Evolutionary conservation across 306 rosid species (phyloP).

Genomic region (Nissolia schottii): DNA sequence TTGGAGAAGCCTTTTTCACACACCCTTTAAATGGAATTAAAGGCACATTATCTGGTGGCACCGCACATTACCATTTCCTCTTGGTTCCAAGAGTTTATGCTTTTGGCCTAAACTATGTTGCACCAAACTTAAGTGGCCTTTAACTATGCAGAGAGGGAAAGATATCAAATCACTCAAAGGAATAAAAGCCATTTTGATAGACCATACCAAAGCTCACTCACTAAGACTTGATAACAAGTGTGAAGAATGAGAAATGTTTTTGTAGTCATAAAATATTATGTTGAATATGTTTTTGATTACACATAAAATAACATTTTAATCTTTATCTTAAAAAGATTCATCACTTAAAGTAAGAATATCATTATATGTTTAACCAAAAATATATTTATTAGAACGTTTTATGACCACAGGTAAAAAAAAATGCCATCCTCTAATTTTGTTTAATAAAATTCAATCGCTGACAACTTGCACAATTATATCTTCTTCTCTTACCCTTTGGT

Average conservation of each 20-base stretch:
- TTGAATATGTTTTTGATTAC: too few relatives aligned
- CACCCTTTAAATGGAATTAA: background rate
- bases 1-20: background rate
- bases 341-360: too few relatives aligned
- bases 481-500: background rate
- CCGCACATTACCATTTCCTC: background rate
- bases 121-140: conserved; percentile 7
- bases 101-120: background rate
- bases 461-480: background rate
- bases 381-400: too few relatives aligned
- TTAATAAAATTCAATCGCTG: background rate
- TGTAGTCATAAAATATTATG: too few relatives aligned
- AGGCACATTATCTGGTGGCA: background rate
- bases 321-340: too few relatives aligned
- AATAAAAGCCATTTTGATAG: background rate
- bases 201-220: background rate
- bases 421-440: background rate
- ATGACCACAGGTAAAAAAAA: too few relatives aligned
- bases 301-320: too few relatives aligned
- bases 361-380: too few relatives aligned
- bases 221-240: background rate
- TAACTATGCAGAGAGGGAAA: background rate
- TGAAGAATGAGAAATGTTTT: too few relatives aligned
- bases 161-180: background rate
- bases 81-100: background rate